Conservation (phyloP, 1,284 basidiomycete species). For the Salmacisia buchloeana region DNA sequence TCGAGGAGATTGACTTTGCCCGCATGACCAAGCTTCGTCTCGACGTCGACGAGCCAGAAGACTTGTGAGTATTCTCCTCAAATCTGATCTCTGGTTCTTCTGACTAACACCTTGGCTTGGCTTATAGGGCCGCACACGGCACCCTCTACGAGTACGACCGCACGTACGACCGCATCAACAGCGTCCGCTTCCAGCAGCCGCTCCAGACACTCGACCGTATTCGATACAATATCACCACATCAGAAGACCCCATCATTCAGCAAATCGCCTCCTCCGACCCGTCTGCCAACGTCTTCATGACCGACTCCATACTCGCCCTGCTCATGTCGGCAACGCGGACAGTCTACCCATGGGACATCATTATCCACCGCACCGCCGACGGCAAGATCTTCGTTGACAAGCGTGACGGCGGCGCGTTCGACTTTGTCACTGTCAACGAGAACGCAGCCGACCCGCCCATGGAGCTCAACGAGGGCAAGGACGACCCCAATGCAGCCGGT, state of each 20-base stretch:
- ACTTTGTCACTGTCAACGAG: constrained; percentile 97
- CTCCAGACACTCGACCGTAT: constrained; percentile 89
- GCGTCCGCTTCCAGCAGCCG: constrained; percentile 75
- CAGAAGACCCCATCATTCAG: constrained; percentile 71
- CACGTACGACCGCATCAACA: constrained; percentile 88
- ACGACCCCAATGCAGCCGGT: constrained; percentile 48
- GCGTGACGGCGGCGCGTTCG: constrained; percentile 82
- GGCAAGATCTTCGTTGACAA: constrained; percentile 96
- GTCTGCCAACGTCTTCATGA: constrained; percentile 74
- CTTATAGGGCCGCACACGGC: constrained; percentile 68
- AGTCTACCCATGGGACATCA: constrained; percentile 98
- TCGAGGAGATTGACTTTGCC: constrained; percentile 96
- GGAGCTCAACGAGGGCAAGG: constrained; percentile 69
- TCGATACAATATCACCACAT: constrained; percentile 94
- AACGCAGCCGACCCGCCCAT: constrained; percentile 93
- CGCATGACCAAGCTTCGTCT: constrained; percentile 84
- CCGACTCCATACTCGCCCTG: constrained; percentile 89
- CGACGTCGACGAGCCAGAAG: constrained; percentile 60
- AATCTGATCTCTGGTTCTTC: neutral
- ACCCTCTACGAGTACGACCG: constrained; percentile 91
- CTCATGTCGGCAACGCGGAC: constrained; percentile 94
- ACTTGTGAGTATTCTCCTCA: constrained; percentile 20
- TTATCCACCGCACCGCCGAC: constrained; percentile 78
- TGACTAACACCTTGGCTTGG: neutral
- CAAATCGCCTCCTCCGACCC: constrained; percentile 26